Base-by-base conservation (phyloP, 768 basidiomycete species). In the Boletus eberwhitei region DNA sequence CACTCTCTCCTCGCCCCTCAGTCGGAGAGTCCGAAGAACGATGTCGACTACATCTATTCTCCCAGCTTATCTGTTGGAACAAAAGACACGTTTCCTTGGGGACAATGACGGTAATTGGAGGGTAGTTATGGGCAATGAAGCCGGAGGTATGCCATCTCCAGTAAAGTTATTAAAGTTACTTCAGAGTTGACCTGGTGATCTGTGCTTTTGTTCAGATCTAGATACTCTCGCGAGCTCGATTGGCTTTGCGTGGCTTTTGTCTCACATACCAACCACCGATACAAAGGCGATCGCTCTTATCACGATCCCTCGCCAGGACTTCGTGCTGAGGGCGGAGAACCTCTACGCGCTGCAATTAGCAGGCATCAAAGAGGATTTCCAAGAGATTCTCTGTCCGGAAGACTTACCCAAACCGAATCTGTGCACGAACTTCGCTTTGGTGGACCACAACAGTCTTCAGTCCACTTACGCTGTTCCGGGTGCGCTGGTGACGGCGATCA, bases 51-150 rank as follows among this genome's bases (percentile, higher is more conserved):
- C 46, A 1, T 57, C 61, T 14, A 58, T 54, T 48, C 63, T 80
- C 31, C 68, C 75, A 3, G 63, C 65, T 8, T 80, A 78, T 59
- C 68, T 85, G 16, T 31, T 48, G n/a, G 64, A 65, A 22, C 71
- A 82, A 53, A 91, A 89, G 67, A 64, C 73, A 24, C 72, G 67
- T 24, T 97, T 90, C 64, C 70, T 94, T 21, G 65, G 63, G 17
- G 88, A 85, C 46, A 76, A 77, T 38, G 79, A 75, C 0, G 59
- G 68, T 7, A 80, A 84, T 44, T 98, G 94, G 95, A 87, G 83
- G 0, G 77, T 97, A 6, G 88, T 86, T 0, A 90, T 94, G 86
- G 95, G 96, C 0, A 99, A 99, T 69, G 96, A 98, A 72, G 93
- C 96, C 14, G 95, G 95, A 64, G 96, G 96, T 95, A 67, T 16